These are phyloP conservation scores for Exophiala oligosperma DNA, from an alignment of 2,329 filamentous ascomycete species.

Conservation along the genomic window DNA sequence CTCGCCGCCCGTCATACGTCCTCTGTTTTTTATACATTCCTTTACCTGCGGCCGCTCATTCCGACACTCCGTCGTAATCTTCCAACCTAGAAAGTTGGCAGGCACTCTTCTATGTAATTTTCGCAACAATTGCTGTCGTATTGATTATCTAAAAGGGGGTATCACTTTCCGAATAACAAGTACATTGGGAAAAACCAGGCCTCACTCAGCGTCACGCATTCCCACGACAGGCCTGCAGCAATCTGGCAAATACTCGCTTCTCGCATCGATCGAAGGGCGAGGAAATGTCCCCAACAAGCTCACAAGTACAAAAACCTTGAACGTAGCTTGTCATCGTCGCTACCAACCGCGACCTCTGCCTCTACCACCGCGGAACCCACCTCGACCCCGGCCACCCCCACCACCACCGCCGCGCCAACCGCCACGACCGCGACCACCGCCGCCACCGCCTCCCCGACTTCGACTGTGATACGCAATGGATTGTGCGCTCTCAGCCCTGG, in stretches of 20 bases:
- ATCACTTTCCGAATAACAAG: neutral
- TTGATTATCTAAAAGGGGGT: neutral
- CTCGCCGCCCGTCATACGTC: too few relatives aligned
- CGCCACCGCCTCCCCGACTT: conserved; percentile 23
- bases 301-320: neutral
- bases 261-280: neutral
- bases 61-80: too few relatives aligned
- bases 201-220: neutral
- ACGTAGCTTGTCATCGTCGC: neutral
- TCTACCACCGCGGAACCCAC: conserved; percentile 16
- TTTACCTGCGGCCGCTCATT: too few relatives aligned
- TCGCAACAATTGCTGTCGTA: too few relatives aligned
- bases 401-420: conserved; percentile 14
- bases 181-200: neutral
- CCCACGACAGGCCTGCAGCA: too few relatives aligned
- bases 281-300: neutral
- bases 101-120: too few relatives aligned
- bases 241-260: too few relatives aligned
- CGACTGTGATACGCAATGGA: conserved; percentile 16
- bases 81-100: too few relatives aligned
- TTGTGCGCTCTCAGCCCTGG: conserved; percentile 45
- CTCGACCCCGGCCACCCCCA: conserved; percentile 14
- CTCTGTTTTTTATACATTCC: too few relatives aligned
- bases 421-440: conserved; percentile 23
- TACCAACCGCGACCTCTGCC: conserved; percentile 13